Percentiles rank a stretch among this genome's conserved stretches.
Evolutionary conservation across 148 eudicot species (phyloP).

Genomic region (Fagopyrum tataricum): DNA sequence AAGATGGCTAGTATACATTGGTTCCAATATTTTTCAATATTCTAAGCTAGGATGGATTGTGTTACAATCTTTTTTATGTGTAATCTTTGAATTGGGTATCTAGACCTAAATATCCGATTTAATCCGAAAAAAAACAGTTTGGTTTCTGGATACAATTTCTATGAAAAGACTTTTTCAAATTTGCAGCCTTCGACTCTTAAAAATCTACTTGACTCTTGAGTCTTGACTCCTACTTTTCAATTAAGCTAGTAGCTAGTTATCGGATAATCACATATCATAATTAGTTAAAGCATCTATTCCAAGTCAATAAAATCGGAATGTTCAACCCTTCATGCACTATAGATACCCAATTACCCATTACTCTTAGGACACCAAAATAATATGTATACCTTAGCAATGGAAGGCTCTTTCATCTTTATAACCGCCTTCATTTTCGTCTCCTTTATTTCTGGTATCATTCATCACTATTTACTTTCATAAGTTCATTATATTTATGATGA

Average conservation of each 20-base stretch:
- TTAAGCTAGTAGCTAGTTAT: not conserved
- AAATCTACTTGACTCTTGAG: too few species aligned
- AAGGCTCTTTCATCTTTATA: not conserved
- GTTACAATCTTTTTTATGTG: too few species aligned
- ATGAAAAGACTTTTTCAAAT: too few species aligned
- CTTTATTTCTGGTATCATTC: not conserved
- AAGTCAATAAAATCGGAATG: not conserved
- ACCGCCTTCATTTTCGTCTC: not conserved
- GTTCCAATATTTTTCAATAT: too few species aligned
- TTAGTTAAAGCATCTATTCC: not conserved
- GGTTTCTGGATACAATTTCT: too few species aligned
- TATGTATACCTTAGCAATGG: not conserved
- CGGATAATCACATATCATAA: not conserved
- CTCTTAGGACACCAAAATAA: not conserved
- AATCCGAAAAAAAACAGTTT: too few species aligned
- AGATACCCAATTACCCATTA: not conserved
- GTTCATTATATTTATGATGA: too few species aligned
- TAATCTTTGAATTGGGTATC: too few species aligned
- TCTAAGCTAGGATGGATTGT: too few species aligned
- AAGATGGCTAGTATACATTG: too few species aligned
- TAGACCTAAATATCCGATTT: too few species aligned
- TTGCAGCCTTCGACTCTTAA: too few species aligned
- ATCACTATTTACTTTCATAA: not conserved
- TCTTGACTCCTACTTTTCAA: not conserved
- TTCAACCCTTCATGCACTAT: not conserved